phyloP scores from a whole-genome alignment of 2,329 filamentous ascomycete genomes.

The Xylariaceae sp. region DNA sequence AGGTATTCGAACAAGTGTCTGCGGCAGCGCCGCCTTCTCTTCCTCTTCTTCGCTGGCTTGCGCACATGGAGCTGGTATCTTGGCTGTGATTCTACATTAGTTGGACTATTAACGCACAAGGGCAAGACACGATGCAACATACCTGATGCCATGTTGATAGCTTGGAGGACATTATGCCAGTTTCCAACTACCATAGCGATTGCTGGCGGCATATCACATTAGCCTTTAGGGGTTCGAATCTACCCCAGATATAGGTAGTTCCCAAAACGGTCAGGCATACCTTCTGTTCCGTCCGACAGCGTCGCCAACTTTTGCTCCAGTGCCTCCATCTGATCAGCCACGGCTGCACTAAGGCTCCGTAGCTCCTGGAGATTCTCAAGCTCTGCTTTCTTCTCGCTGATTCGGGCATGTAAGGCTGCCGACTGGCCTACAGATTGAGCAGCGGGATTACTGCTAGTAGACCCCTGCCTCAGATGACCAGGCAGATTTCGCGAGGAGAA shows the following conservation, averaged over 20 bases:
- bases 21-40: conserved; percentile 57
- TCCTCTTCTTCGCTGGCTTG: conserved; percentile 32
- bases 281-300: conserved; percentile 77
- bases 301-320: conserved; percentile 74
- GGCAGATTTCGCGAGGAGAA: conserved; percentile 55
- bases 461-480: conserved; percentile 63
- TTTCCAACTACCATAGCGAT: conserved; percentile 82
- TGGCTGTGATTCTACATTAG: conserved; percentile 44
- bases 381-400: conserved; percentile 82
- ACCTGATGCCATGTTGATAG: conserved; percentile 85
- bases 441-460: conserved; percentile 38
- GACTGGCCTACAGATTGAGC: conserved; percentile 56
- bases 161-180: conserved; percentile 81
- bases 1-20: conserved; percentile 80
- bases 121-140: conserved; percentile 29
- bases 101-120: not conserved
- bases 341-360: conserved; percentile 70
- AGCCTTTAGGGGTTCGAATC: conserved; percentile 2
- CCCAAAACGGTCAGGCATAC: conserved; percentile 34
- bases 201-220: conserved; percentile 41
- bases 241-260: not conserved
- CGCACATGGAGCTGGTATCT: conserved; percentile 57
- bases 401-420: conserved; percentile 66
- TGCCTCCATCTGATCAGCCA: conserved; percentile 78
- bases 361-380: conserved; percentile 75